Evolutionary conservation across 1,284 basidiomycete species (phyloP).

Genomic region (Fomitopsis pinicola): DNA sequence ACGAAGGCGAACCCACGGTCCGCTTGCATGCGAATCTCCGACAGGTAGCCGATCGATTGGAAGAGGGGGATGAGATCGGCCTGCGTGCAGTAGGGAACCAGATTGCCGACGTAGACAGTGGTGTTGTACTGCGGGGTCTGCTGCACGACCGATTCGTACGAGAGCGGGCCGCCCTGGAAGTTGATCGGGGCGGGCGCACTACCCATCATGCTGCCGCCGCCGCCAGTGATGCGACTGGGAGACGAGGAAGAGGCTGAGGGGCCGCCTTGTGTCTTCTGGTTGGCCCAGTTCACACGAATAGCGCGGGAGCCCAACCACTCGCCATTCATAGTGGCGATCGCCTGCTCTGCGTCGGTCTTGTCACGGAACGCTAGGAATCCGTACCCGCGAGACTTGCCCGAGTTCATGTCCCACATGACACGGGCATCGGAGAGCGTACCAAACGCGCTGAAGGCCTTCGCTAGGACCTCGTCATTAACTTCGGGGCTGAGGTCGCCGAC

Average conservation of each 20-base stretch:
- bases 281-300: slow-evolving; percentile 99
- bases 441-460: slow-evolving; percentile 93
- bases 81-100: slow-evolving; percentile 93
- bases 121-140: slow-evolving; percentile 91
- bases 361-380: slow-evolving; percentile 93
- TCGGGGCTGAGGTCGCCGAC: slow-evolving; percentile 97
- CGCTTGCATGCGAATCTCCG: slow-evolving; percentile 97
- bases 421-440: slow-evolving; percentile 94
- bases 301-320: slow-evolving; percentile 98
- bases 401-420: slow-evolving; percentile 99
- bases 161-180: slow-evolving; percentile 79
- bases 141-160: slow-evolving; percentile 83
- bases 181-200: slow-evolving; percentile 80
- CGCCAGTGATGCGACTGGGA: slow-evolving; percentile 24
- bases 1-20: slow-evolving; percentile 98
- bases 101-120: slow-evolving; percentile 97
- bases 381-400: slow-evolving; percentile 94
- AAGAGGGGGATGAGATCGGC: slow-evolving; percentile 95
- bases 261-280: slow-evolving; percentile 90
- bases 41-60: slow-evolving; percentile 95
- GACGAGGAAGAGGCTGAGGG: slow-evolving; percentile 20
- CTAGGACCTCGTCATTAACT: slow-evolving; percentile 96
- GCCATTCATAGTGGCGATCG: slow-evolving; percentile 98
- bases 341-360: slow-evolving; percentile 96
- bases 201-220: slow-evolving; percentile 50